These are phyloP conservation scores for Fimicolochytrium jonesii DNA, from an alignment of 192 early-diverging fungal species.

Conservation along the genomic window DNA sequence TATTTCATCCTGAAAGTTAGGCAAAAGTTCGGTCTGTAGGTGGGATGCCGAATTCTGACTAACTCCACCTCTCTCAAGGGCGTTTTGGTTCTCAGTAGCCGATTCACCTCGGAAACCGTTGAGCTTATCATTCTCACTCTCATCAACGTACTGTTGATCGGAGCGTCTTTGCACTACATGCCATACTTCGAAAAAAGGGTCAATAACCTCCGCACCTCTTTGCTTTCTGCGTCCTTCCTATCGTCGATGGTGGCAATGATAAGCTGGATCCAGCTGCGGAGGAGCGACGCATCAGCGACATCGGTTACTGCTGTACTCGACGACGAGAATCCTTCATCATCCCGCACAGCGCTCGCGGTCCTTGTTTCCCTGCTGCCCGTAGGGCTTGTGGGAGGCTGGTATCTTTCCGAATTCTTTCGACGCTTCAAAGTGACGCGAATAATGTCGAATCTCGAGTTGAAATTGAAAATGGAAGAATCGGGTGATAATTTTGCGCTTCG, in stretches of 20 bases:
- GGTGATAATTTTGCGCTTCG: too few species aligned
- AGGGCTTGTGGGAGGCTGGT: background rate
- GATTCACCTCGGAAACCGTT: too few species aligned
- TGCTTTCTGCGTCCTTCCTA: background rate
- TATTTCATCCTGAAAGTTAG: slow-evolving; percentile 6
- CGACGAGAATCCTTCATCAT: too few species aligned
- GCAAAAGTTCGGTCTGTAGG: too few species aligned
- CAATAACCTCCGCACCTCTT: background rate
- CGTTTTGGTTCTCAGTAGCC: too few species aligned
- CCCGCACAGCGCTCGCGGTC: background rate
- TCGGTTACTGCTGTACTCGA: too few species aligned
- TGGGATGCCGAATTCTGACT: too few species aligned
- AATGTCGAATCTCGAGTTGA: background rate
- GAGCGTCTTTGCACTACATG: background rate
- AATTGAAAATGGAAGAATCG: too few species aligned
- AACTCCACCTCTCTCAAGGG: too few species aligned
- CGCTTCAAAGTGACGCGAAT: background rate
- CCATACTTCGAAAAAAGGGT: slow-evolving; percentile 2
- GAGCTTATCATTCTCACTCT: background rate
- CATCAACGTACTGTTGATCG: background rate
- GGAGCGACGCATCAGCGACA: background rate
- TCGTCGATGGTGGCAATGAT: background rate
- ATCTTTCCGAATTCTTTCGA: background rate
- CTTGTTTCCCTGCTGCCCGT: background rate
- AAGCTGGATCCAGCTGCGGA: background rate